A percentile compares a stretch with the other conserved stretches of the same genome.
Conservation (phyloP, 2,329 filamentous ascomycete genomes). For the Alternaria gaisen region DNA sequence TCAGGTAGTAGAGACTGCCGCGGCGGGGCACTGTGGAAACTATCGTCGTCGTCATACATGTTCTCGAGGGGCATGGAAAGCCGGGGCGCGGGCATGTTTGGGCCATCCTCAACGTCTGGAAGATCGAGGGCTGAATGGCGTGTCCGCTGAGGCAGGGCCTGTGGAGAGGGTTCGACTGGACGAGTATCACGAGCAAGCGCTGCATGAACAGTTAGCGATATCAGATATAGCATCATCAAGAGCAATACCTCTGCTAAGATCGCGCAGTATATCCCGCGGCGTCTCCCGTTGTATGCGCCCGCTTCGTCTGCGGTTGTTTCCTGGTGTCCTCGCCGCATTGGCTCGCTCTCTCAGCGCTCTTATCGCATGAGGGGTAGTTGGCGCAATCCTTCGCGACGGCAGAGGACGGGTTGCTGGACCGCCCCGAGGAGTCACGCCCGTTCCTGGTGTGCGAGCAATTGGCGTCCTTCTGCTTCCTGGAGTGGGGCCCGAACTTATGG, state of each 20-base stretch:
- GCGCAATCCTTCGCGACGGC: slow-evolving; percentile 51
- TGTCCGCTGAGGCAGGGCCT: slow-evolving; percentile 38
- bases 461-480: slow-evolving; percentile 45
- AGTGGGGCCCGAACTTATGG: slow-evolving; percentile 45
- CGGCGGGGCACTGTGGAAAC: slow-evolving; percentile 51
- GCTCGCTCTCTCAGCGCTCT: slow-evolving; percentile 63
- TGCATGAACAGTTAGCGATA: slow-evolving; percentile 30
- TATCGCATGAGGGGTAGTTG: slow-evolving; percentile 65
- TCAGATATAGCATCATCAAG: background rate
- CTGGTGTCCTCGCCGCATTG: slow-evolving; percentile 60
- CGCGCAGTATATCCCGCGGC: slow-evolving; percentile 63
- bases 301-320: slow-evolving; percentile 59
- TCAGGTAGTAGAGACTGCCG: slow-evolving; percentile 49
- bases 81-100: slow-evolving; percentile 52
- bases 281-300: slow-evolving; percentile 62
- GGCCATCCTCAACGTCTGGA: slow-evolving; percentile 58
- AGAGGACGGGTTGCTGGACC: slow-evolving; percentile 45
- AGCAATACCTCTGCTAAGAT: slow-evolving; percentile 60
- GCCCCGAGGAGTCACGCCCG: slow-evolving; percentile 47
- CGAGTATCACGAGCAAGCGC: slow-evolving; percentile 61
- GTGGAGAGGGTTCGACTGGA: slow-evolving; percentile 59
- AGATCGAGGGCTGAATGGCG: slow-evolving; percentile 52
- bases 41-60: slow-evolving; percentile 56
- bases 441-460: slow-evolving; percentile 46
- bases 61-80: slow-evolving; percentile 55